Evolutionary conservation across 2,329 filamentous ascomycete genomes (phyloP).

Genomic region (Colletotrichum cuscutae): DNA sequence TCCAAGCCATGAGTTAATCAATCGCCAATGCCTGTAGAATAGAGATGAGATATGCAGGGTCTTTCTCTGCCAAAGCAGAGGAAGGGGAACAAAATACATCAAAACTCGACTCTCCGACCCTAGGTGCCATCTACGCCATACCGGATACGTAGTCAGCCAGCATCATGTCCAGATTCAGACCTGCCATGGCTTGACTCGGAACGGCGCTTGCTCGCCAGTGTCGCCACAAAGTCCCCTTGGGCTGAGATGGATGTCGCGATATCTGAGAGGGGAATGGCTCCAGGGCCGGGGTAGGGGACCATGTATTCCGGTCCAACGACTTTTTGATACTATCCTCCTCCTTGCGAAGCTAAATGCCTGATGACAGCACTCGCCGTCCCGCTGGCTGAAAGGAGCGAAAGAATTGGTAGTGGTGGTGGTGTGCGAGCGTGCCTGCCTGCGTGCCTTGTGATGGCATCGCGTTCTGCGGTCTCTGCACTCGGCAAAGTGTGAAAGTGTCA

Average conservation of each 20-base stretch:
- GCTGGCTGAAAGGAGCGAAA: background rate
- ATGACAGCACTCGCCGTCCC: background rate
- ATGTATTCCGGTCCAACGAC: conserved; percentile 8
- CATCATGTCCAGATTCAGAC: conserved; percentile 24
- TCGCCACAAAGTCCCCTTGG: conserved; percentile 19
- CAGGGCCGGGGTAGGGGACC: background rate
- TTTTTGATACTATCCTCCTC: background rate
- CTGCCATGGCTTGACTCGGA: conserved; percentile 27
- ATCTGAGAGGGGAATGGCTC: conserved; percentile 18
- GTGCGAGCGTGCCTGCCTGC: background rate
- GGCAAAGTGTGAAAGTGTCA: conserved; percentile 27
- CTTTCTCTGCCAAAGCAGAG: background rate
- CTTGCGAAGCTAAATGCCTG: background rate
- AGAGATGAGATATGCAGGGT: conserved; percentile 32
- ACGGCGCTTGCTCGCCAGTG: conserved; percentile 8
- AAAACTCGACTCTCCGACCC: background rate
- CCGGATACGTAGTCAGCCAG: conserved; percentile 18
- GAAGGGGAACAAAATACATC: background rate
- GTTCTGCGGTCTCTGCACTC: conserved; percentile 8
- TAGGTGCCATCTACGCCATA: conserved; percentile 6
- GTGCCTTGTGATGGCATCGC: conserved; percentile 23
- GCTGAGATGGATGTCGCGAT: conserved; percentile 11
- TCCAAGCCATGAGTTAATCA: conserved; percentile 8
- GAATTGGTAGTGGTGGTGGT: background rate
- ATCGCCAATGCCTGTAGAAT: conserved; percentile 6